phyloP scores from a whole-genome alignment of 2,329 filamentous ascomycete genomes.

The Monosporascus sp. region DNA sequence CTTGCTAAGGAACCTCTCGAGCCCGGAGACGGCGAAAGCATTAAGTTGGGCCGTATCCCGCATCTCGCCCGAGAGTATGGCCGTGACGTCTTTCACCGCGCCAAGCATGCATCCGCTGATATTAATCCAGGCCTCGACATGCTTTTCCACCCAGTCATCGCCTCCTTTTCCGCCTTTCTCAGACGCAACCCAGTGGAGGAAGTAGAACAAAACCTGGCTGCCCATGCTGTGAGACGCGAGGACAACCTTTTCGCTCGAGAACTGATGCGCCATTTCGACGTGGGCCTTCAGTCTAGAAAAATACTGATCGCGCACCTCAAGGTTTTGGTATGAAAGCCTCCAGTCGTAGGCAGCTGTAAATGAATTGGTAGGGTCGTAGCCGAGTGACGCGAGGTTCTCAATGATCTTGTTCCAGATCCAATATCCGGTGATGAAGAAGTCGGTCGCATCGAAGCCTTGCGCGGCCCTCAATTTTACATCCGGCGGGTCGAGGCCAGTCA shows the following conservation, averaged over 20 bases:
- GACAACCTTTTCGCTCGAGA: slow-evolving; percentile 73
- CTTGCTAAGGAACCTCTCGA: slow-evolving; percentile 90
- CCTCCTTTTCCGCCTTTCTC: slow-evolving; percentile 76
- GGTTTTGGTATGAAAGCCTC: slow-evolving; percentile 83
- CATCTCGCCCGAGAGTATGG: slow-evolving; percentile 94
- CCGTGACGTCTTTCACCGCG: slow-evolving; percentile 83
- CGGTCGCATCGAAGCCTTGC: slow-evolving; percentile 94
- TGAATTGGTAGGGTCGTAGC: slow-evolving; percentile 81
- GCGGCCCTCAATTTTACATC: slow-evolving; percentile 86
- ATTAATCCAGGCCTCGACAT: slow-evolving; percentile 96
- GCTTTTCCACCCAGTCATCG: slow-evolving; percentile 78
- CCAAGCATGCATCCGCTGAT: slow-evolving; percentile 97
- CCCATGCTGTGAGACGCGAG: slow-evolving; percentile 96
- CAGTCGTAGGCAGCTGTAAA: slow-evolving; percentile 78
- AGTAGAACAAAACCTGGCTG: slow-evolving; percentile 86
- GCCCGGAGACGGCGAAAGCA: slow-evolving; percentile 89
- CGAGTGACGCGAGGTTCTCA: slow-evolving; percentile 91
- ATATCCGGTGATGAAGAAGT: slow-evolving; percentile 88
- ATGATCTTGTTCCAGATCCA: slow-evolving; percentile 99
- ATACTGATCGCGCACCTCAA: slow-evolving; percentile 87
- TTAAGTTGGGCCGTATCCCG: slow-evolving; percentile 96
- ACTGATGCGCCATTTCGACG: slow-evolving; percentile 75
- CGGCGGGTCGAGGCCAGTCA: slow-evolving; percentile 85
- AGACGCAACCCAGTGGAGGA: slow-evolving; percentile 76
- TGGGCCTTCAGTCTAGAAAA: slow-evolving; percentile 86